phyloP scores from a whole-genome alignment of 208 protist genomes.

The Acanthamoeba triangularis region DNA sequence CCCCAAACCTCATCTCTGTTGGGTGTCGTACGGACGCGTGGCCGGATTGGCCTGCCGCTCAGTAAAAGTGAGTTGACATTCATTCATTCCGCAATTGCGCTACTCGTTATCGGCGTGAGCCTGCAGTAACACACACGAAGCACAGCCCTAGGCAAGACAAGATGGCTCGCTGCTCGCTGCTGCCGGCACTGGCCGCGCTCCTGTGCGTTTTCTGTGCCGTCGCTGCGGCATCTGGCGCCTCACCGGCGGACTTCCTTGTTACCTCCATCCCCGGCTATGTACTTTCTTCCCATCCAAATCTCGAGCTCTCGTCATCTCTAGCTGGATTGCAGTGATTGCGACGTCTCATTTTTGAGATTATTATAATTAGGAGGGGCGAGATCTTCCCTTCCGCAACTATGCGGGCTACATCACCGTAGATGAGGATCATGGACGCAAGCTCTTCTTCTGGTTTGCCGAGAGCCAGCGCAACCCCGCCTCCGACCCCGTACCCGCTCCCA shows the following conservation, averaged over 20 bases:
- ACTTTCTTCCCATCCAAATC: not conserved
- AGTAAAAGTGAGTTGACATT: too few relatives aligned
- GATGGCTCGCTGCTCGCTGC: not conserved
- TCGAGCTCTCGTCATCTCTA: not conserved
- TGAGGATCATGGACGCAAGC: not conserved
- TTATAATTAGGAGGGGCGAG: constrained; percentile 37
- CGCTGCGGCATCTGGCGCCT: not conserved
- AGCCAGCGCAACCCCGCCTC: constrained; percentile 74
- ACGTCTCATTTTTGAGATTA: not conserved
- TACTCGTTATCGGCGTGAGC: not conserved
- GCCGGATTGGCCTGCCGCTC: too few relatives aligned
- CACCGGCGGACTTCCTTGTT: constrained; percentile 47
- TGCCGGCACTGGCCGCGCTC: not conserved
- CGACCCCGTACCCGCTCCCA: constrained; percentile 31
- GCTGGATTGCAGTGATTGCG: not conserved
- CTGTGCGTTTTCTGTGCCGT: not conserved
- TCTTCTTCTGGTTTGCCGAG: constrained; percentile 84
- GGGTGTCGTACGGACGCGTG: not conserved
- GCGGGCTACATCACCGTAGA: constrained; percentile 81
- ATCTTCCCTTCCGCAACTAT: constrained; percentile 62
- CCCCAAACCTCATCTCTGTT: not conserved
- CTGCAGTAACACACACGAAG: not conserved
- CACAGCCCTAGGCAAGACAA: not conserved
- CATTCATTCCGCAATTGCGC: too few relatives aligned
- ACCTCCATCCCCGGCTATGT: constrained; percentile 67